A percentile compares a stretch with the other conserved stretches of the same genome.
Conservation (phyloP, 495 filamentous ascomycete species). For the Bombardia bombarda region DNA sequence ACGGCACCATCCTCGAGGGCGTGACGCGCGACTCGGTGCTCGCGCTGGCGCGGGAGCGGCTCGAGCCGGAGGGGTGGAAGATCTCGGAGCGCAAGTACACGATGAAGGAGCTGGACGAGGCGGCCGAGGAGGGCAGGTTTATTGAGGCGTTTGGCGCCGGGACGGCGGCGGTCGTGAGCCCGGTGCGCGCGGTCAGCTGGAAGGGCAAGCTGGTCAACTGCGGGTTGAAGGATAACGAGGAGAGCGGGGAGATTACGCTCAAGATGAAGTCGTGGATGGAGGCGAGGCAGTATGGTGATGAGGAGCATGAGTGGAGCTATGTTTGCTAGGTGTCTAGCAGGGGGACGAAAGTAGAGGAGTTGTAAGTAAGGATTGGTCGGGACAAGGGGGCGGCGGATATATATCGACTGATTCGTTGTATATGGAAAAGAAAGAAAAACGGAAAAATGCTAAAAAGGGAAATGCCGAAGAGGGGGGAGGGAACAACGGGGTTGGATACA, state of each 20-base stretch:
- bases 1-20: conserved; percentile 95
- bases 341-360: background rate
- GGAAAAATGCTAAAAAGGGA: too few relatives aligned
- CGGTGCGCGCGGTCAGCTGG: conserved; percentile 82
- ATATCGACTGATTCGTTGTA: too few relatives aligned
- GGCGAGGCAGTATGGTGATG: conserved; percentile 87
- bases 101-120: conserved; percentile 74
- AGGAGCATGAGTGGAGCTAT: conserved; percentile 76
- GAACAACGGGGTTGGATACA: too few relatives aligned
- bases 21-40: conserved; percentile 87
- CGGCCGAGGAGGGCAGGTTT: conserved; percentile 73
- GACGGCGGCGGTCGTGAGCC: conserved; percentile 78
- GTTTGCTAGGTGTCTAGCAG: conserved; percentile 20
- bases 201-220: conserved; percentile 69
- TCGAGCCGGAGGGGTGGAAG: conserved; percentile 79
- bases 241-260: conserved; percentile 76
- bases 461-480: too few relatives aligned
- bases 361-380: too few relatives aligned
- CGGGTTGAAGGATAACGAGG: conserved; percentile 63
- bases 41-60: conserved; percentile 69
- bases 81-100: conserved; percentile 82
- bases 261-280: conserved; percentile 96
- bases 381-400: too few relatives aligned
- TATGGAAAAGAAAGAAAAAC: too few relatives aligned
- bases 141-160: conserved; percentile 90